Evolutionary conservation across 2,329 filamentous ascomycete genomes (phyloP).

Genomic region (Ascochyta viciae-villosae): DNA sequence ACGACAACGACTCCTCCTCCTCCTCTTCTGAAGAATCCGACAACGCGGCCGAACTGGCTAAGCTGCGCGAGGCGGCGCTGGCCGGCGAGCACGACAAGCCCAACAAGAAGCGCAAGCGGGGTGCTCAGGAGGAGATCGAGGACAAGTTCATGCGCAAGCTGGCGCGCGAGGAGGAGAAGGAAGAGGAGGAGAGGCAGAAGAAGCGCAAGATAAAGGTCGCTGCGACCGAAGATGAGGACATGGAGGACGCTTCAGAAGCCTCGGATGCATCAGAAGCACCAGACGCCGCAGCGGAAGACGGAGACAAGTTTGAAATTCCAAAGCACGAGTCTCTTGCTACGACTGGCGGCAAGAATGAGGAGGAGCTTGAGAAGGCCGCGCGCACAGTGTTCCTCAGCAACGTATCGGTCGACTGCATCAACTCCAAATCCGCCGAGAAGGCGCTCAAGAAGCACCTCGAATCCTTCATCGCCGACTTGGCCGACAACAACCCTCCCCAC

Average conservation of each 20-base stretch:
- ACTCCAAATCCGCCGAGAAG: constrained; percentile 81
- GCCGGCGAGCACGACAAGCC: constrained; percentile 38
- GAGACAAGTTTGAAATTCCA: constrained; percentile 61
- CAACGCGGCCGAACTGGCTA: constrained; percentile 34
- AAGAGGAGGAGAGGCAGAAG: constrained; percentile 49
- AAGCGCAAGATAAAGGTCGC: constrained; percentile 43
- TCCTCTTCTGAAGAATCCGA: constrained; percentile 29
- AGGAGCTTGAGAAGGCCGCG: constrained; percentile 81
- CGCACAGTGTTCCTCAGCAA: constrained; percentile 95
- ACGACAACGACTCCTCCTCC: constrained; percentile 16
- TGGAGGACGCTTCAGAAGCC: constrained; percentile 23
- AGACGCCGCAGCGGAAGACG: constrained; percentile 47
- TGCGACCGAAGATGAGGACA: constrained; percentile 35
- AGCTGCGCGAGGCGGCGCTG: constrained; percentile 33
- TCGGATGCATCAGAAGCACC: not conserved
- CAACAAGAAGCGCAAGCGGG: constrained; percentile 58
- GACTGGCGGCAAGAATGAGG: constrained; percentile 49
- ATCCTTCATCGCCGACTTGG: constrained; percentile 70
- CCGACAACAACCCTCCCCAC: constrained; percentile 60
- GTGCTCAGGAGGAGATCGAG: constrained; percentile 71
- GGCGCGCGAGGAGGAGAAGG: constrained; percentile 55
- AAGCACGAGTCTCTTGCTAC: constrained; percentile 58
- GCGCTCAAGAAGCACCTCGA: constrained; percentile 76
- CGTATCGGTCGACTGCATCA: constrained; percentile 82
- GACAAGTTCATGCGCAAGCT: constrained; percentile 73